A percentile compares a stretch with the other conserved stretches of the same genome.
These are phyloP conservation scores for Typha latifolia DNA, from an alignment of 176 grass and related monocot genomes.

Conservation along the genomic window DNA sequence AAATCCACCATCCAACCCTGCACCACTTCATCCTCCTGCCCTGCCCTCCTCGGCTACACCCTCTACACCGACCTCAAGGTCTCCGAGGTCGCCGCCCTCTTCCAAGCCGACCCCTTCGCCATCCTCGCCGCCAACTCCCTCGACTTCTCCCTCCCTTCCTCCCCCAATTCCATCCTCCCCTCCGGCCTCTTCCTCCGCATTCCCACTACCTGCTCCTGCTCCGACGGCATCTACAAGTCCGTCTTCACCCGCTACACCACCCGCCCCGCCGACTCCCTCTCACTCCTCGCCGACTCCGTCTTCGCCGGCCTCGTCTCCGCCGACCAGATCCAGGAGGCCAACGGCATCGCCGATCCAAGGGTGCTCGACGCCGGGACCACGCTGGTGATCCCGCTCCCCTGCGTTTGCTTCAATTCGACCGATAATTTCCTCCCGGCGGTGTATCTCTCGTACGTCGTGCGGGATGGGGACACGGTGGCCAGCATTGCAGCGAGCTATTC, in stretches of 20 bases:
- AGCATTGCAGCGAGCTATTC: slow-evolving; percentile 38
- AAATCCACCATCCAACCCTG: slow-evolving; percentile 96
- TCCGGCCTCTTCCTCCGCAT: slow-evolving; percentile 52
- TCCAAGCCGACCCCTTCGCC: slow-evolving; percentile 33
- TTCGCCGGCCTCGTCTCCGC: slow-evolving; percentile 64
- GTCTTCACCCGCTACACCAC: slow-evolving; percentile 52
- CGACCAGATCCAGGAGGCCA: slow-evolving; percentile 75
- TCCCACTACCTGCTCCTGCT: slow-evolving; percentile 75
- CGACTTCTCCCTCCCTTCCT: slow-evolving; percentile 39
- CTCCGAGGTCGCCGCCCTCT: slow-evolving; percentile 75
- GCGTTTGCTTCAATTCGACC: slow-evolving; percentile 70
- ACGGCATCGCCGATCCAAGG: slow-evolving; percentile 19
- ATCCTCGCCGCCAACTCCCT: slow-evolving; percentile 62
- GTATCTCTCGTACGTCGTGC: slow-evolving; percentile 64
- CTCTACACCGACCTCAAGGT: slow-evolving; percentile 96
- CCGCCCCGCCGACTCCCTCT: slow-evolving; percentile 62
- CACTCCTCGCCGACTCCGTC: slow-evolving; percentile 32
- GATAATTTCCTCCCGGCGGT: slow-evolving; percentile 55
- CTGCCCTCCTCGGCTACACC: slow-evolving; percentile 75
- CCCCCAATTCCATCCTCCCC: slow-evolving; percentile 62
- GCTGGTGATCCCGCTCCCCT: slow-evolving; percentile 70
- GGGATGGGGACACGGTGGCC: slow-evolving; percentile 44
- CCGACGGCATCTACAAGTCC: slow-evolving; percentile 61
- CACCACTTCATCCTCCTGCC: slow-evolving; percentile 58
- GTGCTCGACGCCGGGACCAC: slow-evolving; percentile 51